A percentile compares a stretch with the other conserved stretches of the same genome.
Evolutionary conservation across 2,329 filamentous ascomycete genomes (phyloP).

Genomic region (Didymella lethalis): DNA sequence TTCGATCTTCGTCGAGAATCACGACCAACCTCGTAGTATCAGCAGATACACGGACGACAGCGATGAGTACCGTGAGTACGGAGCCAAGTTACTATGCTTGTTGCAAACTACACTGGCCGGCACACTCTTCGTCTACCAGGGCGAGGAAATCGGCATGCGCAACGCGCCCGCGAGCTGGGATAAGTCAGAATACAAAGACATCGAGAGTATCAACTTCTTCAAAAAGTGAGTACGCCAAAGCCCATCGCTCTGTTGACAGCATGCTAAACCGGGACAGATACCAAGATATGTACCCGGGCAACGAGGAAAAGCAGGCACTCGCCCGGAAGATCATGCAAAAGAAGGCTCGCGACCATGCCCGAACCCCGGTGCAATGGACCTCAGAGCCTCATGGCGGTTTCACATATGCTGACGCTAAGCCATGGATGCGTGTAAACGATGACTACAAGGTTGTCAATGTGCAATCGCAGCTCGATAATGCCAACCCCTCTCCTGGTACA

Average conservation of each 20-base stretch:
- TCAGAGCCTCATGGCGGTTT: constrained; percentile 66
- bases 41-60: constrained; percentile 59
- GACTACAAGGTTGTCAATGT: constrained; percentile 66
- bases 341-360: constrained; percentile 71
- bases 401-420: constrained; percentile 58
- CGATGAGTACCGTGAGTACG: constrained; percentile 56
- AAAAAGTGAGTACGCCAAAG: constrained; percentile 41
- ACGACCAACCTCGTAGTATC: constrained; percentile 61
- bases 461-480: constrained; percentile 56
- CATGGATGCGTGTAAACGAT: constrained; percentile 69
- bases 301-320: constrained; percentile 37
- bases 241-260: too few species aligned
- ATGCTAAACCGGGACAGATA: constrained; percentile 30
- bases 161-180: constrained; percentile 56
- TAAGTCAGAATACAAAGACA: constrained; percentile 59
- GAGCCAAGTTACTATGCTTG: constrained; percentile 57
- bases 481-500: constrained; percentile 40
- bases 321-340: constrained; percentile 58
- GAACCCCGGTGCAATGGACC: constrained; percentile 74
- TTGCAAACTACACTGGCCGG: constrained; percentile 59
- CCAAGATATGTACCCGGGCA: constrained; percentile 39
- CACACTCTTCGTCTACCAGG: constrained; percentile 60
- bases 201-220: constrained; percentile 66
- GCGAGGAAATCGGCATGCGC: constrained; percentile 61
- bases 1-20: constrained; percentile 61